phyloP scores from a whole-genome alignment of 2,329 filamentous ascomycete species.

The Tolypocladium amazonense region DNA sequence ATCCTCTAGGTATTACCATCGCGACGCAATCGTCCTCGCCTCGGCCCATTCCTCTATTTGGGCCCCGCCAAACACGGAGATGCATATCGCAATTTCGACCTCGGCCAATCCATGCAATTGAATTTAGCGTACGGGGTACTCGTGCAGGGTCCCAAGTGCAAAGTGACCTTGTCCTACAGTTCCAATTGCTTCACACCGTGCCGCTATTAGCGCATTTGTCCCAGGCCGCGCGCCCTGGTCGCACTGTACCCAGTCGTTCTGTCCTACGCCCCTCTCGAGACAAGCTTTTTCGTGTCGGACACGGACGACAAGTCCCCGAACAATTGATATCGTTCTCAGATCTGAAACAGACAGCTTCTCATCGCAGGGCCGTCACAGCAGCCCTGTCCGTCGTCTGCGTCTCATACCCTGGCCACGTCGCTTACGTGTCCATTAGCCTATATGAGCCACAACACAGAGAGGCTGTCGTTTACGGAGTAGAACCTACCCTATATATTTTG shows the following conservation, averaged over 20 bases:
- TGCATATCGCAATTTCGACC: not conserved
- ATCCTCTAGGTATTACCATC: not conserved
- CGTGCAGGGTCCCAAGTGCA: not conserved
- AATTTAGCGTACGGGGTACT: too few relatives aligned
- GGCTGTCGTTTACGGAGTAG: not conserved
- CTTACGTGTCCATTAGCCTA: not conserved
- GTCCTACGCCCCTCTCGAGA: not conserved
- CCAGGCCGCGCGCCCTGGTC: not conserved
- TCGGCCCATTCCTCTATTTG: not conserved
- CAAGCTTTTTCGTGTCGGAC: not conserved
- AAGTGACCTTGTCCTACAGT: not conserved
- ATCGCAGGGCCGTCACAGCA: not conserved
- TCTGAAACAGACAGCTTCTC: not conserved
- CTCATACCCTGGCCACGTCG: not conserved
- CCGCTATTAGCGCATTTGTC: too few relatives aligned
- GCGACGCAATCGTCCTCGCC: not conserved
- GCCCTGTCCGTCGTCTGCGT: not conserved
- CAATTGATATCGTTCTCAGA: conserved; percentile 1
- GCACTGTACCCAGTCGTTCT: not conserved
- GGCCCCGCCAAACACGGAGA: not conserved
- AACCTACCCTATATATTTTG: not conserved
- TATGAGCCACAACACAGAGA: not conserved
- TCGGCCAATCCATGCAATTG: not conserved
- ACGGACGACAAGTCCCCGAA: not conserved
- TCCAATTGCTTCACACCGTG: not conserved